Percentiles rank a stretch among this genome's conserved stretches.
Conservation (phyloP, 805 yeast genomes). For the Kluyveromyces lactis region DNA sequence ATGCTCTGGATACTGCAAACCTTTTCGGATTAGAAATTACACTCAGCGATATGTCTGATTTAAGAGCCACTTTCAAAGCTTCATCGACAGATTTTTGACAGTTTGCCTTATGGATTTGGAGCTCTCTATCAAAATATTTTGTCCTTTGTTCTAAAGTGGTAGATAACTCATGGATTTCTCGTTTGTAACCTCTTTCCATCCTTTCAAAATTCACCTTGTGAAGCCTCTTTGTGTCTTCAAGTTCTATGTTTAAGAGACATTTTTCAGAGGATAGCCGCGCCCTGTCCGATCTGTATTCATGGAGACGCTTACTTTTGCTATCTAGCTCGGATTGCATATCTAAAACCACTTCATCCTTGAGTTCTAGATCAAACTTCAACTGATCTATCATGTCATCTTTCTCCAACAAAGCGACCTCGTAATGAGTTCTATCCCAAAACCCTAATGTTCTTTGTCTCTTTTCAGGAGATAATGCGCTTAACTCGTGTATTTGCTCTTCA, state of each 20-base stretch:
- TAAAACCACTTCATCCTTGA: neutral
- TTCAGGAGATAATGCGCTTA: neutral
- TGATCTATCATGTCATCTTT: conserved; percentile 3
- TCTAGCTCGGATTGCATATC: neutral
- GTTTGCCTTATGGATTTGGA: conserved; percentile 1
- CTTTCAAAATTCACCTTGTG: neutral
- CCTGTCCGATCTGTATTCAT: neutral
- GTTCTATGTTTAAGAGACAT: neutral
- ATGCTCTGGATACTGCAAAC: neutral
- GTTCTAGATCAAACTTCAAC: neutral
- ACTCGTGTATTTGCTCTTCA: neutral
- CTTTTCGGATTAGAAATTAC: neutral
- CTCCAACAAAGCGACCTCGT: neutral
- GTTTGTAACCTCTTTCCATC: neutral
- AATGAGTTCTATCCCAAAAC: conserved; percentile 3
- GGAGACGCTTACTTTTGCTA: neutral
- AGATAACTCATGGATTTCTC: neutral
- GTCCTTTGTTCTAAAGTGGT: neutral
- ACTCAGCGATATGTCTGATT: conserved; percentile 1
- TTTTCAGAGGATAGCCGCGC: neutral
- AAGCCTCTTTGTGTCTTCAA: neutral
- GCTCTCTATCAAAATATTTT: conserved; percentile 2
- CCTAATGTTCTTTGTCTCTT: conserved; percentile 3
- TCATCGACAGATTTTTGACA: conserved; percentile 3
- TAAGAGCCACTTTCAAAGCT: conserved; percentile 3